Percentiles rank a stretch among this genome's conserved stretches.
These are phyloP conservation scores for Talaromyces sp. DNA, from an alignment of 2,329 filamentous ascomycete genomes.

Conservation along the genomic window DNA sequence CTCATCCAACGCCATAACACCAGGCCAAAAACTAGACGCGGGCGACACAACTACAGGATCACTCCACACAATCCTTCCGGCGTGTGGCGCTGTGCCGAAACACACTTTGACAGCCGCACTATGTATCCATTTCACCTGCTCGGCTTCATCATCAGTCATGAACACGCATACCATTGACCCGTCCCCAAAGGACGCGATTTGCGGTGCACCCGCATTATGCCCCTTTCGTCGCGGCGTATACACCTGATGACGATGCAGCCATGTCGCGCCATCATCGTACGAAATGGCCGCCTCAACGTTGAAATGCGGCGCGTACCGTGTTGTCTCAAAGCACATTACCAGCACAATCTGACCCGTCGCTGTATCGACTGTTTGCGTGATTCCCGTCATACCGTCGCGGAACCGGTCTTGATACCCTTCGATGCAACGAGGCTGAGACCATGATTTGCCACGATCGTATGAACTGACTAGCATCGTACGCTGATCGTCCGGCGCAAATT, in stretches of 20 bases:
- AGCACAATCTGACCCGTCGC: constrained; percentile 32
- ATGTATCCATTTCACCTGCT: constrained; percentile 37
- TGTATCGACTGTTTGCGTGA: constrained; percentile 35
- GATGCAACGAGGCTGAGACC: constrained; percentile 44
- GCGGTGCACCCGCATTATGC: constrained; percentile 47
- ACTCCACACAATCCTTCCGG: constrained; percentile 38
- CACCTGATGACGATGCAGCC: constrained; percentile 42
- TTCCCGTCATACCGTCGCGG: constrained; percentile 48
- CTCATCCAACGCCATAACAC: constrained; percentile 32
- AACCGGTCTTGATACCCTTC: constrained; percentile 40
- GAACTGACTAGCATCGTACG: constrained; percentile 50
- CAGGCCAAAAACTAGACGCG: constrained; percentile 40
- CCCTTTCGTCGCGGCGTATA: constrained; percentile 36
- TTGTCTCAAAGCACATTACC: constrained; percentile 50
- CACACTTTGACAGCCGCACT: constrained; percentile 43
- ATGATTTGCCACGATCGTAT: constrained; percentile 42
- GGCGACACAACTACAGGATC: constrained; percentile 30
- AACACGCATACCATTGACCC: constrained; percentile 44
- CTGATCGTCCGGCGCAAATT: constrained; percentile 47
- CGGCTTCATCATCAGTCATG: constrained; percentile 48
- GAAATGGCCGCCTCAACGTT: constrained; percentile 47
- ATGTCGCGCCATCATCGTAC: constrained; percentile 44
- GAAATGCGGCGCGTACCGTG: constrained; percentile 37
- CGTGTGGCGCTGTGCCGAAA: constrained; percentile 34
- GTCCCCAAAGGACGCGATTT: constrained; percentile 43